Conservation (phyloP, 805 yeast species). For the Starmera caribaea region DNA sequence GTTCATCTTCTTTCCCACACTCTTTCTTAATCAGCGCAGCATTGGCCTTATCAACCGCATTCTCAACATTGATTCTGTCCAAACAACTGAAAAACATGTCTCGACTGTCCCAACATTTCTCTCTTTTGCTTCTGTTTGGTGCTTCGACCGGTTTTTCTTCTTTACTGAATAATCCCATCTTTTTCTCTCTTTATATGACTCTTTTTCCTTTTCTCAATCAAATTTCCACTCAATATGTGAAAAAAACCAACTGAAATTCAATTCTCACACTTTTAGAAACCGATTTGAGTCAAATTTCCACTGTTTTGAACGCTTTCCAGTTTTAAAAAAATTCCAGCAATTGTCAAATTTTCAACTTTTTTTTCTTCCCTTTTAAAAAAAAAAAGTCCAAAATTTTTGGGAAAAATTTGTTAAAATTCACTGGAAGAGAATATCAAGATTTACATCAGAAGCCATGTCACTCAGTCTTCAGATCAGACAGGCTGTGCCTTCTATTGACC, state of each 20-base stretch:
- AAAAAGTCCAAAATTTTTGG: constrained; percentile 15
- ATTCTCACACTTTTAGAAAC: too few species aligned
- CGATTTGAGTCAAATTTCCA: too few species aligned
- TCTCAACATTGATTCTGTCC: constrained; percentile 54
- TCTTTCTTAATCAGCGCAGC: constrained; percentile 36
- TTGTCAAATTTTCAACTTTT: too few species aligned
- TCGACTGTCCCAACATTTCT: constrained; percentile 84
- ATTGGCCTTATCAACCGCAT: constrained; percentile 52
- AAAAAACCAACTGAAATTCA: not conserved
- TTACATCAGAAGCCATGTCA: too few species aligned
- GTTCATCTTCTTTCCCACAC: constrained; percentile 49
- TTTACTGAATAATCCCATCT: constrained; percentile 43
- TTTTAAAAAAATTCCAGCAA: too few species aligned
- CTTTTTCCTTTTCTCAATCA: not conserved
- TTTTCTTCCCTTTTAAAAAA: too few species aligned
- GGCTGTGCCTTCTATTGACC: constrained; percentile 80
- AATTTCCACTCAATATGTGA: not conserved
- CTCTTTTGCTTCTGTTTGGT: constrained; percentile 60
- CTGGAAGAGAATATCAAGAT: too few species aligned
- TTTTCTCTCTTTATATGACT: not conserved
- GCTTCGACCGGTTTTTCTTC: constrained; percentile 27
- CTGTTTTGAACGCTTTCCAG: too few species aligned
- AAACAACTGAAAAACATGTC: constrained; percentile 72
- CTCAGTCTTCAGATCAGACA: constrained; percentile 56
- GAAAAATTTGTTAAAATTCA: too few species aligned